Evolutionary conservation across 805 yeast species (phyloP), one percentile per base, ranked within the genome.

Genomic region (Ogataea degrootiae): DNA sequence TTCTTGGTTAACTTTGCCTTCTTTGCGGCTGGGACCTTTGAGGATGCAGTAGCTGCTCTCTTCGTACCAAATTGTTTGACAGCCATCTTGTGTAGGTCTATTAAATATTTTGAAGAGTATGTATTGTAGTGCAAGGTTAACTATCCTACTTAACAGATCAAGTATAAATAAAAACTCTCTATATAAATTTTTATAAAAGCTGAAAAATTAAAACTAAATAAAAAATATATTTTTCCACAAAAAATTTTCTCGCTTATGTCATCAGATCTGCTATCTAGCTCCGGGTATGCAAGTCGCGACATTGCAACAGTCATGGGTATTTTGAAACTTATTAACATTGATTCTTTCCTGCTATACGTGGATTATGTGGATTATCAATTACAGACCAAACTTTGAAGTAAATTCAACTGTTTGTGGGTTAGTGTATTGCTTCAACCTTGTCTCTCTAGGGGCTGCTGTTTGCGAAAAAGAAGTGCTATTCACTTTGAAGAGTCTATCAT

Each of bases 371-470:
- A 36, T 15, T 2, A 36, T 22, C 4, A 6, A 12, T 33, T 42
- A 42, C 21, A 41, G 12, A 8, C 44, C 44, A 39, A 62, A 61
- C 37, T 42, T 57, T 16, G 49, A 23, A 17, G 33, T 45, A 36
- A 62, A 62, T 2, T 26, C 17, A 15, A 34, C 42, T 4, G 69
- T 65, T 45, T 65, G 70, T 2, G 66, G 66, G 45, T 66, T 66
- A 6, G 19, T 35, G 40, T 58, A 57, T 11, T 22, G 41, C 29
- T 49, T 47, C 5, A 57, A 43, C 6, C n/a, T 38, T 2, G 41
- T 45, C 21, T 53, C 59, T 6, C 48, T 37, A 1, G 48, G 40
- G 6, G 45, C 22, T 5, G 66, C 63, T 5, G 66, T 62, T 33
- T 34, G 31, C 3, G 43, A 51, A 42, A 61, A 63, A 7, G 51